Conservation (phyloP, 345 rosid species). For the Salix suchowensis region DNA sequence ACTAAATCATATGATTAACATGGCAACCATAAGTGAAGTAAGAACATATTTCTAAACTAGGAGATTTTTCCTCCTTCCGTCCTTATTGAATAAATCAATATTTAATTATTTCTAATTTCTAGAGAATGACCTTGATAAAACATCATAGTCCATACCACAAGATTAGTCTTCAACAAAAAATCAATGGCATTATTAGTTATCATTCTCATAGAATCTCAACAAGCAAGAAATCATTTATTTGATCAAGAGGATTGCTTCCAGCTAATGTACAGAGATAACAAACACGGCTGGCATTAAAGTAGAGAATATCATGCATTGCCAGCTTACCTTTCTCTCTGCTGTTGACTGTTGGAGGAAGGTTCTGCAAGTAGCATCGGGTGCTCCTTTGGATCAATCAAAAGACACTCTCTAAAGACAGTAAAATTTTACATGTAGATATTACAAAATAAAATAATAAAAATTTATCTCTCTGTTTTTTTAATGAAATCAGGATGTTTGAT, state of each 20-base stretch:
- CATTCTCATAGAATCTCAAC: background rate
- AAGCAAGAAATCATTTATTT: background rate
- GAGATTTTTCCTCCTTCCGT: background rate
- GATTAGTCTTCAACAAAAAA: background rate
- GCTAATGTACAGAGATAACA: background rate
- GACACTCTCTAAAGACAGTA: conserved; percentile 54
- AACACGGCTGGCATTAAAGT: too few relatives aligned
- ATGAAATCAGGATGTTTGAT: background rate
- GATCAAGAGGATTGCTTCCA: background rate
- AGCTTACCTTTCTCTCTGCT: conserved; percentile 83
- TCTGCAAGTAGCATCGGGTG: conserved; percentile 97
- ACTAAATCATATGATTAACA: background rate
- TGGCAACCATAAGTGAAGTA: background rate
- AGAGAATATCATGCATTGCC: background rate
- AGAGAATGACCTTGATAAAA: background rate
- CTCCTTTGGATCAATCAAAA: conserved; percentile 81
- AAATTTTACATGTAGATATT: background rate
- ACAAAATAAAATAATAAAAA: conserved; percentile 1
- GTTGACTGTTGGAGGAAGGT: conserved; percentile 82
- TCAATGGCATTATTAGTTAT: background rate
- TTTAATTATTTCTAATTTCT: too few relatives aligned
- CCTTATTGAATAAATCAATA: background rate
- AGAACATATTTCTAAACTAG: background rate
- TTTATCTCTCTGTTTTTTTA: background rate
- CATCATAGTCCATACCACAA: background rate